A percentile compares a stretch with the other conserved stretches of the same genome.
These are phyloP conservation scores for Sugiyamaella xylanicola DNA, from an alignment of 1,139 yeast genomes.

Conservation along the genomic window DNA sequence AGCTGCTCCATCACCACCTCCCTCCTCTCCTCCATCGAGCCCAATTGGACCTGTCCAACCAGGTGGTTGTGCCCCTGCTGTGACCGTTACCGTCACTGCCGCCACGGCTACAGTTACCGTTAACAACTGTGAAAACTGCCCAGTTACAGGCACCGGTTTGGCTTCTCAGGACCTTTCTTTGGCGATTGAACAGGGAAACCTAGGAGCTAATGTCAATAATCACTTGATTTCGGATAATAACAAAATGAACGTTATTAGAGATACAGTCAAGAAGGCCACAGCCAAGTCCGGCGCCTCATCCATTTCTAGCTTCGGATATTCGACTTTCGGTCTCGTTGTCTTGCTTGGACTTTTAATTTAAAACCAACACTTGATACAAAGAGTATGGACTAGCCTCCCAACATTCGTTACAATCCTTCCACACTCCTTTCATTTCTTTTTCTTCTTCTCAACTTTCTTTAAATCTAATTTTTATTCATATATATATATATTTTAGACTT, in stretches of 20 bases:
- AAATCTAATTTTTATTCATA: slow-evolving; percentile 6
- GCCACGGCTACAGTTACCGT: slow-evolving; percentile 20
- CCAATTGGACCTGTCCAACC: slow-evolving; percentile 2
- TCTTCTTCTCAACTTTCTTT: slow-evolving; percentile 3
- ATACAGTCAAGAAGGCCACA: slow-evolving; percentile 2
- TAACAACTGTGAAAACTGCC: slow-evolving; percentile 11
- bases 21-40: slow-evolving; percentile 8
- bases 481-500: slow-evolving; percentile 4
- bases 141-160: slow-evolving; percentile 4
- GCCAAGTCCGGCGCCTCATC: slow-evolving; percentile 14
- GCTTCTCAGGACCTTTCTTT: slow-evolving; percentile 7
- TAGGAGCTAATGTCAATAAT: background rate
- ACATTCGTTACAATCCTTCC: background rate
- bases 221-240: background rate
- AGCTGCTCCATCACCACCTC: background rate
- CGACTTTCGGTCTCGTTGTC: slow-evolving; percentile 13
- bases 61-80: slow-evolving; percentile 14
- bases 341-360: slow-evolving; percentile 11
- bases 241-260: background rate
- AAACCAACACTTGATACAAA: background rate
- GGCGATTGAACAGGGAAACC: slow-evolving; percentile 4
- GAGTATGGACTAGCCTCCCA: slow-evolving; percentile 12
- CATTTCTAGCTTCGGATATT: slow-evolving; percentile 6
- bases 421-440: background rate
- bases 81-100: slow-evolving; percentile 20